phyloP scores from a whole-genome alignment of 2,329 filamentous ascomycete species.

The Tolypocladium nubicola region DNA sequence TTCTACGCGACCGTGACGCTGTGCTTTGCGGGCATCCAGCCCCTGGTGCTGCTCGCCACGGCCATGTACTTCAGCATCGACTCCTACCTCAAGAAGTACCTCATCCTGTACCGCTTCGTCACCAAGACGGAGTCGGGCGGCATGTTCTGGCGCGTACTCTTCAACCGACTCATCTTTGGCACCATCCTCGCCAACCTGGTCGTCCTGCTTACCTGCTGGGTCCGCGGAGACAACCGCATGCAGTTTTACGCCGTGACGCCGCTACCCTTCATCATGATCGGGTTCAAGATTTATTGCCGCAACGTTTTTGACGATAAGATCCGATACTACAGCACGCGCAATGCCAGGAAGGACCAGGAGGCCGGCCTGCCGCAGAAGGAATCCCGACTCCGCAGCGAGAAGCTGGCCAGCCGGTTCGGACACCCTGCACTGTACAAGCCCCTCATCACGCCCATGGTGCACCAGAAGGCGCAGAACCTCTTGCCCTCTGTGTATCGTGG shows the following conservation, averaged over 20 bases:
- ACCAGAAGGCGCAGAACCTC: slow-evolving; percentile 78
- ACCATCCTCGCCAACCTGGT: slow-evolving; percentile 69
- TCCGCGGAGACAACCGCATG: slow-evolving; percentile 48
- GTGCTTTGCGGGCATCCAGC: slow-evolving; percentile 76
- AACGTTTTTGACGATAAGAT: slow-evolving; percentile 67
- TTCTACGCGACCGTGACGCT: slow-evolving; percentile 88
- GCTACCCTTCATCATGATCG: slow-evolving; percentile 65
- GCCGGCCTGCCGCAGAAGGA: slow-evolving; percentile 35
- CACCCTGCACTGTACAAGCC: slow-evolving; percentile 85
- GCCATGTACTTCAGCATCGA: slow-evolving; percentile 86
- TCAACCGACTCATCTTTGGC: slow-evolving; percentile 86
- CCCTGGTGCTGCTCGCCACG: slow-evolving; percentile 74
- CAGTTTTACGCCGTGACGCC: slow-evolving; percentile 62
- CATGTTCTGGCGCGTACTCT: slow-evolving; percentile 81
- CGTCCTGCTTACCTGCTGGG: slow-evolving; percentile 65
- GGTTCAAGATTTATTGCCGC: slow-evolving; percentile 80
- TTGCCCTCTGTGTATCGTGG: slow-evolving; percentile 80
- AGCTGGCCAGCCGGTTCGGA: slow-evolving; percentile 68
- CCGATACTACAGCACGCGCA: slow-evolving; percentile 65
- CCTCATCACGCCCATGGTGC: slow-evolving; percentile 90
- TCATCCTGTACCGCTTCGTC: slow-evolving; percentile 86
- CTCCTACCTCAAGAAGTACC: slow-evolving; percentile 86
- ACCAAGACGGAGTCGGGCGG: slow-evolving; percentile 96
- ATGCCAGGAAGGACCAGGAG: slow-evolving; percentile 37
- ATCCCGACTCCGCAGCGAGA: slow-evolving; percentile 49